Evolutionary conservation across 805 yeast genomes (phyloP).

Genomic region (Huiozyma naganishii): DNA sequence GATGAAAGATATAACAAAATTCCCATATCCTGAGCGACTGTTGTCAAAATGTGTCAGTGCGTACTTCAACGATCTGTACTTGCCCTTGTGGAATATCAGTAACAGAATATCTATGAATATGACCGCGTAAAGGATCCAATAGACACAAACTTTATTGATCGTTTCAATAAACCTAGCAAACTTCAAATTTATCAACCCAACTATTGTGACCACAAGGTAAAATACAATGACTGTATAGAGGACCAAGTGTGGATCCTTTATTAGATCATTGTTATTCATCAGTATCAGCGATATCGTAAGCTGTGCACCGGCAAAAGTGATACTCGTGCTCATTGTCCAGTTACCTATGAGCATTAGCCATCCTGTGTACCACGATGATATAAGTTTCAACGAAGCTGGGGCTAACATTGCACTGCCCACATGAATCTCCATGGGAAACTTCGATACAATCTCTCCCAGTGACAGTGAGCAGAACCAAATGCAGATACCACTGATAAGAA

Average conservation of each 20-base stretch:
- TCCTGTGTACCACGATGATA: slow-evolving; percentile 68
- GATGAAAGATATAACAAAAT: slow-evolving; percentile 55
- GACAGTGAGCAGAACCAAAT: slow-evolving; percentile 58
- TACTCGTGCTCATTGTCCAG: slow-evolving; percentile 67
- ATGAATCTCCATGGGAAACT: slow-evolving; percentile 68
- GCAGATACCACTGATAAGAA: slow-evolving; percentile 54
- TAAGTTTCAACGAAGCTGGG: slow-evolving; percentile 41
- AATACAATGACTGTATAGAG: slow-evolving; percentile 45
- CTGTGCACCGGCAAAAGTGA: slow-evolving; percentile 68
- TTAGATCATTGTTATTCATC: slow-evolving; percentile 43
- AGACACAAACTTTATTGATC: slow-evolving; percentile 58
- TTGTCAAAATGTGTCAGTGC: slow-evolving; percentile 62
- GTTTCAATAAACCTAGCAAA: slow-evolving; percentile 50
- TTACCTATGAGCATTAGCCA: slow-evolving; percentile 67
- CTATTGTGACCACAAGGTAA: slow-evolving; percentile 42
- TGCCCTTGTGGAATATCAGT: slow-evolving; percentile 41
- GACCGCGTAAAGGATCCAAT: slow-evolving; percentile 66
- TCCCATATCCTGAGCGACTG: slow-evolving; percentile 60
- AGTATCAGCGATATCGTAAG: slow-evolving; percentile 59
- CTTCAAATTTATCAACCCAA: slow-evolving; percentile 53
- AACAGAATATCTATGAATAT: slow-evolving; percentile 54
- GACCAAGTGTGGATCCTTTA: slow-evolving; percentile 39
- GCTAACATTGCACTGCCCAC: slow-evolving; percentile 68
- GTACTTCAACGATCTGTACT: slow-evolving; percentile 47
- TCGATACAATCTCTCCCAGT: slow-evolving; percentile 66